Base-by-base conservation (phyloP, 2,329 filamentous ascomycete species). In the Dendryphion nanum region DNA sequence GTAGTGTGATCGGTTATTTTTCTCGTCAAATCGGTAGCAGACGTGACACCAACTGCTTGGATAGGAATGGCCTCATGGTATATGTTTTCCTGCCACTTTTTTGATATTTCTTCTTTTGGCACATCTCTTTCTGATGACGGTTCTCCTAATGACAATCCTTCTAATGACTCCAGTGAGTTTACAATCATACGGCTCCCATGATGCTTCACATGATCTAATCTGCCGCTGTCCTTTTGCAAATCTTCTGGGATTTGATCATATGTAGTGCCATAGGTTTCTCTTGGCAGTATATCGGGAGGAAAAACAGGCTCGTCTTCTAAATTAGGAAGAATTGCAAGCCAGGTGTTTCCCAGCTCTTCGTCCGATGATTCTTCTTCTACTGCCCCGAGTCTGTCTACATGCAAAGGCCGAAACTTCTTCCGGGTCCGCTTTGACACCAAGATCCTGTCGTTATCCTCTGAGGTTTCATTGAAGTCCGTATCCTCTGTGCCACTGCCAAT, bases 401-500 rank as follows among this genome's bases (percentile, higher is more conserved):
- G n/a, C n/a, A n/a, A n/a, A n/a, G n/a, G n/a, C n/a, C n/a, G 16
- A 18, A 10, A 4, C n/a, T 8, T 8, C 23, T 18, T 31, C 13
- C 17, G 5, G 19, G 16, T 20, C 13, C 7, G 16, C 7, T 14
- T 30, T 29, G 5, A 18, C 18, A 10, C 4, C 5, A 18, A 6
- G 3, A 14, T 7, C n/a, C 7, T 31, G n/a, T 3, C 12, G n/a
- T 26, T 30, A 18, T 12, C 17, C 19, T 18, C 24, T 30, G 13
- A 30, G 15, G 8, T 6, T 15, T 30, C 18, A 6, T 6, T 36
- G 19, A 7, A 6, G 5, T 36, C 26, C 8, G 32, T 40, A 19
- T 36, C 38, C 18, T 40, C 37, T 6, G 32, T 40, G 10, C 35
- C 37, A 23, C 32, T 35, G 12, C 23, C 26, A 28, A 40, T 26